phyloP scores from a whole-genome alignment of 495 filamentous ascomycete genomes.

The Aspergillus cristatus region DNA sequence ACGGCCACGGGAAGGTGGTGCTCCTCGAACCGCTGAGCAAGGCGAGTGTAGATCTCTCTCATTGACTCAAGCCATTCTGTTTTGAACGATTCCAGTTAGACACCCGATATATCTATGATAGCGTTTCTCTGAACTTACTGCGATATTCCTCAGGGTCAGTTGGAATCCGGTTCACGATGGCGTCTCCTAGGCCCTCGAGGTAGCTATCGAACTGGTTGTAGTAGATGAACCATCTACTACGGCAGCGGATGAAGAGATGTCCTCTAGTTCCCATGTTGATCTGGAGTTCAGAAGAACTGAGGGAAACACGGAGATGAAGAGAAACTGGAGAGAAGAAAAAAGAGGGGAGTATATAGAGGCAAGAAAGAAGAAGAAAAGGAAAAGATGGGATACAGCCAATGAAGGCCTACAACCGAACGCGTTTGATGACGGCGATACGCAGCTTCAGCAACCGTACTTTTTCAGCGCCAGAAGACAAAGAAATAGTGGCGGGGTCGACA shows the following conservation, averaged over 20 bases:
- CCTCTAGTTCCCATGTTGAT: conserved; percentile 17
- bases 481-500: no score
- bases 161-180: conserved; percentile 17
- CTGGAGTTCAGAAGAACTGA: background rate
- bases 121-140: no score
- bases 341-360: background rate
- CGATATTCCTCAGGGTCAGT: conserved; percentile 13
- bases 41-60: conserved; percentile 2
- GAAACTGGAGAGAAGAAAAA: background rate
- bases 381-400: background rate
- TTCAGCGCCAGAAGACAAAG: no score
- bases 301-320: background rate
- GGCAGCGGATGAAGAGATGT: conserved; percentile 15
- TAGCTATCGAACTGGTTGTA: conserved; percentile 24
- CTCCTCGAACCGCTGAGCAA: conserved; percentile 8
- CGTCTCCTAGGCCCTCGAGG: conserved; percentile 15
- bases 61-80: conserved; percentile 10
- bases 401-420: background rate
- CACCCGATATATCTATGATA: background rate
- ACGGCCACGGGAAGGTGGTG: conserved; percentile 5
- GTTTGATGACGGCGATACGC: no score
- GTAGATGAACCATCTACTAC: conserved; percentile 20
- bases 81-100: background rate
- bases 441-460: no score
- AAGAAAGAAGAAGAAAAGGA: background rate